Base-by-base conservation (phyloP, 176 grass and related monocot genomes). In the Raddia guianensis region DNA sequence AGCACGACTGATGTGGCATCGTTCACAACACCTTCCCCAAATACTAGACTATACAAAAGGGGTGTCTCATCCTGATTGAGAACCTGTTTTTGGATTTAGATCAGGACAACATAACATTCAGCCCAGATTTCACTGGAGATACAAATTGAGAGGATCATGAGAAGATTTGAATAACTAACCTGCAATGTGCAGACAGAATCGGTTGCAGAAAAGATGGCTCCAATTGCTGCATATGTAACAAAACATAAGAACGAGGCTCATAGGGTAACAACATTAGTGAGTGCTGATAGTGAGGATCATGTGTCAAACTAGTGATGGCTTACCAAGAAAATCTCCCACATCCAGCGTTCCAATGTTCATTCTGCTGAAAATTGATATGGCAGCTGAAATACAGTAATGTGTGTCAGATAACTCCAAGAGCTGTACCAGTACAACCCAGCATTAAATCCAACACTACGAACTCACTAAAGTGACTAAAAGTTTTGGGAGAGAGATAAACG, bases 161-260 rank as follows among this genome's bases (percentile, higher is more conserved):
- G 47, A 53, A 55, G 40, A 19, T 63, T 53, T 42, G 34, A 20
- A 20, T 2, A 86, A 66, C 51, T 19, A 86, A 99, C 97, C 97
- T 99, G 97, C 65, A 99, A 76, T 6, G 97, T 99, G 80, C 97
- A 99, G 48, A 99, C 97, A 83, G 97, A 99, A 78, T 99, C 97
- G 78, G 97, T 99, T 59, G 97, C 97, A 40, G 97, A 99, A 90
- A 99, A 99, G 84, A 99, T 99, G 44, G 97, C 97, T 85, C 97
- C 97, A 72, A 99, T 95, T 52, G 97, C 97, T 99, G 91, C 32
- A 91, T 47, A 81, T 51, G 66, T 14, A 80, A 43, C 37, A 63
- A 6, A 47, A 21, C 21, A 86, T 13, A 77, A 84, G 56, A 13
- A 74, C 84, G 68, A 92, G 45, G 55, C 21, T 73, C 32, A 42